Evolutionary conservation across 179 eudicot genomes (phyloP), one percentile per base, ranked within the genome.

Genomic region (Spinacia oleracea): DNA sequence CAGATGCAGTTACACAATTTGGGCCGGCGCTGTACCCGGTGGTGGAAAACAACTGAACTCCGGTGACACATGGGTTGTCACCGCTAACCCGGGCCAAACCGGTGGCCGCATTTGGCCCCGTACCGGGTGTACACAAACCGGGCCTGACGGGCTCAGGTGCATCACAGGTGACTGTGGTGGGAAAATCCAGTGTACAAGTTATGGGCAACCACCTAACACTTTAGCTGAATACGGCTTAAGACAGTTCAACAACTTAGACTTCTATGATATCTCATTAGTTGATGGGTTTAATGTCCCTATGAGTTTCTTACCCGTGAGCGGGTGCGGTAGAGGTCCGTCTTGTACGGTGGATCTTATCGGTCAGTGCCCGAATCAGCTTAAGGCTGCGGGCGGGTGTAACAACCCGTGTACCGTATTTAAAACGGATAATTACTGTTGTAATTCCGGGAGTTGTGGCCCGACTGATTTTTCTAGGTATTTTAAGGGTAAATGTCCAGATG

Each of bases 201-300:
- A 67, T 29, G 88, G 87, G 3, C 42, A 73, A 51, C 90, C 85
- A n/a, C 88, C 88, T 23, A 81, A 85, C 81, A 83, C 88, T 38
- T 53, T 85, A 16, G 88, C 88, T 0, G 88, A 84, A 42, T 85
- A 84, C 34, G 78, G 77, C 27, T 43, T 87, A 0, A 50, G 48
- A 8, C 84, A 83, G 9, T 85, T 51, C 27, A 60, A 31, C 6
- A 79, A 85, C 74, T 20, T 66, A 25, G 88, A 87, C 70, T 87
- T 87, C 63, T 72, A 81, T 16, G 88, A 85, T 78, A 83, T 87
- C 43, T 87, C 88, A 1, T 78, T 87, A 14, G 85, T 87, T 0
- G 87, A 85, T n/a, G 90, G 88, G 73, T 87, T 87, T 58, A 87
- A 87, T 45, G 82, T 85, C 6, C 88, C 89, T 32, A 79, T 83